Base-by-base conservation (phyloP, 1,284 basidiomycete species). In the Fomitopsis betulina region DNA sequence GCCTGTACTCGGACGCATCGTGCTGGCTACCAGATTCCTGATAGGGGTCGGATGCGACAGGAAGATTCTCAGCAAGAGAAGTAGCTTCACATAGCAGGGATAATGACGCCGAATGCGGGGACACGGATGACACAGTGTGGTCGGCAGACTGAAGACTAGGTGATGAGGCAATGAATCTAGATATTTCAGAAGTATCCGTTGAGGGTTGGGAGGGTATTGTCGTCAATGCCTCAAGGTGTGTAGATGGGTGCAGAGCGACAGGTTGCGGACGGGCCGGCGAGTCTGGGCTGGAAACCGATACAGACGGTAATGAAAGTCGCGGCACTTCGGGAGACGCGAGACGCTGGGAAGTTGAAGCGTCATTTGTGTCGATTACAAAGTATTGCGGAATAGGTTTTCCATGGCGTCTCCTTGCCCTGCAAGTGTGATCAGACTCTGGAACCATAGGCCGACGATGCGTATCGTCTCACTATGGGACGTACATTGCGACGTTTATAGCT, bases 401-500 rank as follows among this genome's bases (percentile, higher is more conserved):
- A 12, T 17, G 13, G 6, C 25, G 45, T 17, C 25, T 27, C 12
- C 45, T 47, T 8, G 27, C 21, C 23, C 45, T 47, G 10, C 23
- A n/a, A 15, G 12, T 37, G 35, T 10, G 35, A 12, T 37, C 35
- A 37, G 35, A 37, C 13, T 15, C 13, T 37, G 13, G 19, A 30
- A 27, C 21, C 15, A 25, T 33, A 33, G 47, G 27, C 13, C 12
- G 47, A 33, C 47, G 2, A 30, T 30, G 27, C 27, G 5, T 13
- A 5, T 17, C 4, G 15, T 21, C 49, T 35, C 19, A 35, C 13
- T 21, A 12, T 9, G n/a, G 5, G 5, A 58, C 63, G 17, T 37
- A 67, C 65, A 65, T 60, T 10, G 58, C 49, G 10, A 65, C 6
- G 21, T 60, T 57, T 30, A 67, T 61, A 12, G 25, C 42, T 25